Base-by-base conservation (phyloP, 768 basidiomycete species). In the Panaeolus cyanescens region DNA sequence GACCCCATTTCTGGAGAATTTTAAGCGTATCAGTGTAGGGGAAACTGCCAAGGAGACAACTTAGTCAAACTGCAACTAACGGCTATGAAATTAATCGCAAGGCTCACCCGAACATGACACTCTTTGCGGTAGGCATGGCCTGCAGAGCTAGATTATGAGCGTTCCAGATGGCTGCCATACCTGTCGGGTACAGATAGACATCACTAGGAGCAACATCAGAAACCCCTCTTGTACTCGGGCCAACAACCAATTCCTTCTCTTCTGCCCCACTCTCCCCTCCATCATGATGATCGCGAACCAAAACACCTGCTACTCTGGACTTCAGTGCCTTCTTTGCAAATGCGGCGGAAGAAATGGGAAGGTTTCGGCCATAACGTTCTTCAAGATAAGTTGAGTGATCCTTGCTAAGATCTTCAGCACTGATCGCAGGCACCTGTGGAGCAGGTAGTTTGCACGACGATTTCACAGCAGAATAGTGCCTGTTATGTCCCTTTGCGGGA, bases 11-110 rank as follows among this genome's bases (percentile, higher is more conserved):
- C 67, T 95, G 81, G 1, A 99, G 80, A 37, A 96, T 85, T 74
- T 98, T 98, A 61, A 96, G 84, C 4, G 96, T 98, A 70, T 99
- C 96, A 8, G 88, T 93, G 72, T 98, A 99, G 0, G 95, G 90
- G 74, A 98, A 99, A 15, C 96, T 97, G 64, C 28, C 9, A 22
- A 25, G n/a, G 20, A 32, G 19, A 22, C 6, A 64, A 55, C 33
- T n/a, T n/a, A n/a, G 12, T 36, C 40, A 65, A 54, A 22, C 22
- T 32, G 12, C 20, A 2, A 19, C 17, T 6, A 22, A 17, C 19
- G 31, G 17, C 1, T 50, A 50, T 10, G n/a, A n/a, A n/a, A 3
- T 12, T 15, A 50, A 55, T 36, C 5, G 2, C 20, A 32, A 55
- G 28, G 75, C 89, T 64, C 68, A 96, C 96, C 96, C 96, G 67